These are phyloP conservation scores for Miscanthus sacchariflorus DNA, from an alignment of 202 grass and related monocot species.

Conservation along the genomic window DNA sequence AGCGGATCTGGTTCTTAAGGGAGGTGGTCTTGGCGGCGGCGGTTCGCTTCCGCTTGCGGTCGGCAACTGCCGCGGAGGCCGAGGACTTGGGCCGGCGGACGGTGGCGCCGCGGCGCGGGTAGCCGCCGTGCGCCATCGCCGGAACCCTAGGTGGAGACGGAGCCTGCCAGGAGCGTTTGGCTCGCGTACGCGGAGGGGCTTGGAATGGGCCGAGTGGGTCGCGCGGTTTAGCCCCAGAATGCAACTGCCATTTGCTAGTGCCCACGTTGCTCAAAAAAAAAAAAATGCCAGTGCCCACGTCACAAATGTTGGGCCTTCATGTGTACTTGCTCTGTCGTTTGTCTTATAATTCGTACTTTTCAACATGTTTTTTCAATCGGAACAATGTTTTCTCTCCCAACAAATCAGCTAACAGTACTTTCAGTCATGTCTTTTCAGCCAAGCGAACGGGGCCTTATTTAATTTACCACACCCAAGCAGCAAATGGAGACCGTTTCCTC, in stretches of 20 bases:
- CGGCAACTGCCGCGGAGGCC: constrained; percentile 34
- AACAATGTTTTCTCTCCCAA: too few relatives aligned
- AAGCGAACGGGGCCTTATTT: not conserved
- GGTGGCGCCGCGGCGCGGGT: constrained; percentile 54
- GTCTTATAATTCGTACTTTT: too few relatives aligned
- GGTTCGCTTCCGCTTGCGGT: constrained; percentile 68
- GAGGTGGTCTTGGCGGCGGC: constrained; percentile 56
- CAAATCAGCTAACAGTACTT: too few relatives aligned
- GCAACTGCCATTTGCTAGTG: not conserved
- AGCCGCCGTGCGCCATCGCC: constrained; percentile 74
- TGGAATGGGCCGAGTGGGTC: constrained; percentile 36
- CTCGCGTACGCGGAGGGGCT: not conserved
- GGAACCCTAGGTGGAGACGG: constrained; percentile 43
- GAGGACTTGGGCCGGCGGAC: constrained; percentile 63
- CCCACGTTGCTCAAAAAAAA: not conserved
- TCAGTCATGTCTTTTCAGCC: too few relatives aligned
- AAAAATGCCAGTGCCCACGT: not conserved
- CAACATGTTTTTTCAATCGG: too few relatives aligned
- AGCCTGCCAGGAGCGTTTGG: not conserved
- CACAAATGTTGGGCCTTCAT: constrained; percentile 21
- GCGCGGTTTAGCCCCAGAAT: not conserved
- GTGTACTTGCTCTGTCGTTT: too few relatives aligned
- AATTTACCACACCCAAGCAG: not conserved
- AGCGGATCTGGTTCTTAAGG: constrained; percentile 96
- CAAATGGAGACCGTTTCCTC: too few relatives aligned